phyloP scores from a whole-genome alignment of 2,329 filamentous ascomycete species.

The Akanthomyces lecanii region DNA sequence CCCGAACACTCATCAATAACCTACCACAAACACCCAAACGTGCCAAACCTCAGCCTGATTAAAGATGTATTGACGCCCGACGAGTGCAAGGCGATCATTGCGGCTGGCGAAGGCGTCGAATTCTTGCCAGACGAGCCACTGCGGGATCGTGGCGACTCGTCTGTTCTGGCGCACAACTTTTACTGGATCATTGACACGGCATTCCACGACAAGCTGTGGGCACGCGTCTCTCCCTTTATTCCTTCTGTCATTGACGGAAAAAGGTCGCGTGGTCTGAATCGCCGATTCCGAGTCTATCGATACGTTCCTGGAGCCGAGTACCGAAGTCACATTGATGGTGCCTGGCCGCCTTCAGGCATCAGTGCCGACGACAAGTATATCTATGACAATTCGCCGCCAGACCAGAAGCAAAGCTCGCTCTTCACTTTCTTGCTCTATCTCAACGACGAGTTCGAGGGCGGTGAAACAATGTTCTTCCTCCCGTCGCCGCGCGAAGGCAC shows the following conservation, averaged over 20 bases:
- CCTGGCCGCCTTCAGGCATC: slow-evolving; percentile 68
- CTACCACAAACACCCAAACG: slow-evolving; percentile 56
- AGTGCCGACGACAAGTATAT: slow-evolving; percentile 53
- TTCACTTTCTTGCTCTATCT: slow-evolving; percentile 68
- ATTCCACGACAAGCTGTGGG: slow-evolving; percentile 62
- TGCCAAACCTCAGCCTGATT: slow-evolving; percentile 58
- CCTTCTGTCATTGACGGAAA: slow-evolving; percentile 53
- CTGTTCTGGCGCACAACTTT: slow-evolving; percentile 67
- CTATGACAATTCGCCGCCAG: slow-evolving; percentile 60
- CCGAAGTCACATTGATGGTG: slow-evolving; percentile 65
- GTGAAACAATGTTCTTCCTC: slow-evolving; percentile 68
- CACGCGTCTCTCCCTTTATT: slow-evolving; percentile 54
- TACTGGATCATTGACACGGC: slow-evolving; percentile 65
- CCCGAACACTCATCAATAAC: slow-evolving; percentile 42
- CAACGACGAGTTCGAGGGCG: slow-evolving; percentile 67
- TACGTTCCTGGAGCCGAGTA: slow-evolving; percentile 72
- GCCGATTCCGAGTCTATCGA: slow-evolving; percentile 66
- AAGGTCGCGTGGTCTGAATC: slow-evolving; percentile 58
- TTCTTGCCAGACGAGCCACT: slow-evolving; percentile 66
- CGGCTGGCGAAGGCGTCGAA: slow-evolving; percentile 59
- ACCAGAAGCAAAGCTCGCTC: slow-evolving; percentile 59
- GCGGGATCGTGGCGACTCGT: slow-evolving; percentile 60
- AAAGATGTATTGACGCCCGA: slow-evolving; percentile 54
- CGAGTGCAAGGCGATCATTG: slow-evolving; percentile 64
- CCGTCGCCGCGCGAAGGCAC: slow-evolving; percentile 60